A percentile compares a stretch with the other conserved stretches of the same genome.
These are phyloP conservation scores for Alectoria sarmentosa DNA, from an alignment of 495 filamentous ascomycete species.

Conservation along the genomic window DNA sequence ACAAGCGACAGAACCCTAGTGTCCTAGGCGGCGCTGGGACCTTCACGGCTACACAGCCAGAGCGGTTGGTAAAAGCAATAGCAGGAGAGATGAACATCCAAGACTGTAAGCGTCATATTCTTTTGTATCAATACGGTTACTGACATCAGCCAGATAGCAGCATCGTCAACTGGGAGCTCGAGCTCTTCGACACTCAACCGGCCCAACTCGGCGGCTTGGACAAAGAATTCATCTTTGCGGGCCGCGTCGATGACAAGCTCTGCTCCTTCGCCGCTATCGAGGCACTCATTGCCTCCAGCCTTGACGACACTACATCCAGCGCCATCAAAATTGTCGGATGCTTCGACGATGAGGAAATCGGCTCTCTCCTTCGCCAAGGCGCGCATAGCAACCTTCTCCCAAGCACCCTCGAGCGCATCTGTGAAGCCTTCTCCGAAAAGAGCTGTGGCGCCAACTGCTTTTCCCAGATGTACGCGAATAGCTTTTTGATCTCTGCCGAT, in stretches of 20 bases:
- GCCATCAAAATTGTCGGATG: conserved; percentile 79
- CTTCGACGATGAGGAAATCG: conserved; percentile 97
- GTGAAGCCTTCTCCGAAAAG: conserved; percentile 56
- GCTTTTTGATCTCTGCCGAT: conserved; percentile 87
- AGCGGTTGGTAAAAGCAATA: conserved; percentile 77
- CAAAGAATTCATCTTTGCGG: conserved; percentile 91
- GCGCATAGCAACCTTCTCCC: conserved; percentile 83
- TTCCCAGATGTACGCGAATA: conserved; percentile 81
- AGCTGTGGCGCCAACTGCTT: conserved; percentile 58
- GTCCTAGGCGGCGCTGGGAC: conserved; percentile 41
- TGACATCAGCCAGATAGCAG: conserved; percentile 35
- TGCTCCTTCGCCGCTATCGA: conserved; percentile 90
- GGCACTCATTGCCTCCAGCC: conserved; percentile 65
- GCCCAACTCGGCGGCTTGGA: conserved; percentile 78
- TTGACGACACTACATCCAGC: conserved; percentile 33
- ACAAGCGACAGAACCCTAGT: conserved; percentile 19
- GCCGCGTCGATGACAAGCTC: conserved; percentile 93
- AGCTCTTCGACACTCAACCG: conserved; percentile 87
- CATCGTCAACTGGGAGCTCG: conserved; percentile 96
- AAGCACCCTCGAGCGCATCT: conserved; percentile 67
- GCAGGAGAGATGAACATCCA: conserved; percentile 61
- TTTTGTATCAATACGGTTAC: not conserved
- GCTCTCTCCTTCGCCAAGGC: conserved; percentile 81
- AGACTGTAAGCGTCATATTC: conserved; percentile 39
- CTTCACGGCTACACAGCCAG: conserved; percentile 76